phyloP scores from a whole-genome alignment of 2,329 filamentous ascomycete genomes.

The Pezicula carpinea region DNA sequence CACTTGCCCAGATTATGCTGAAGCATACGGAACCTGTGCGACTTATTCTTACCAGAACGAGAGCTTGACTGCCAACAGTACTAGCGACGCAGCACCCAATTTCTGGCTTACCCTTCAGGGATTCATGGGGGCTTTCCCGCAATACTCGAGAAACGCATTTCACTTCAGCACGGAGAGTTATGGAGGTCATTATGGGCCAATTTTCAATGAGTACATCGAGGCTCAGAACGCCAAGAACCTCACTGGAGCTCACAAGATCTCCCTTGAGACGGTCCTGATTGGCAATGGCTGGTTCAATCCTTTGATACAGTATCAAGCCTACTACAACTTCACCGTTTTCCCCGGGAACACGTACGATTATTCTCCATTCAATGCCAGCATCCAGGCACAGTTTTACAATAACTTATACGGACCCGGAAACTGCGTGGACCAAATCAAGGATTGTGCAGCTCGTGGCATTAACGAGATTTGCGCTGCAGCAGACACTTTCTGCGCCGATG shows the following conservation, averaged over 20 bases:
- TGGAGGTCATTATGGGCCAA: conserved; percentile 53
- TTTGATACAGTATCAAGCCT: conserved; percentile 49
- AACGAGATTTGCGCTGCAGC: conserved; percentile 48
- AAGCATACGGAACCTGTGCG: conserved; percentile 39
- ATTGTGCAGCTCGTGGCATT: conserved; percentile 47
- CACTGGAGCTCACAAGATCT: conserved; percentile 39
- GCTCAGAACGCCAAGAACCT: conserved; percentile 56
- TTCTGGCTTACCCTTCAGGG: conserved; percentile 59
- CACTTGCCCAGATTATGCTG: conserved; percentile 46
- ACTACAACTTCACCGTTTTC: conserved; percentile 52
- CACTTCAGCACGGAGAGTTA: conserved; percentile 53
- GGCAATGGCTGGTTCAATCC: conserved; percentile 57
- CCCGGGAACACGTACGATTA: conserved; percentile 55
- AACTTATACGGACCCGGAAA: conserved; percentile 56
- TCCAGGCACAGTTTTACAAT: conserved; percentile 50
- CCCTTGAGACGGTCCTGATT: conserved; percentile 45
- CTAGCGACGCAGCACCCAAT: conserved; percentile 47
- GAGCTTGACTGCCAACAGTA: conserved; percentile 47
- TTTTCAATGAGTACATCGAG: conserved; percentile 54
- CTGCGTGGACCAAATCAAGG: conserved; percentile 51
- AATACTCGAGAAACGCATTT: conserved; percentile 44
- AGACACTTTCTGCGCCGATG: conserved; percentile 48
- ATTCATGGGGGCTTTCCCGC: conserved; percentile 57
- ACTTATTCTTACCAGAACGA: conserved; percentile 50
- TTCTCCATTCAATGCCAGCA: conserved; percentile 43